Evolutionary conservation across 2,329 filamentous ascomycete genomes (phyloP).

Genomic region (Colletotrichum sp.): DNA sequence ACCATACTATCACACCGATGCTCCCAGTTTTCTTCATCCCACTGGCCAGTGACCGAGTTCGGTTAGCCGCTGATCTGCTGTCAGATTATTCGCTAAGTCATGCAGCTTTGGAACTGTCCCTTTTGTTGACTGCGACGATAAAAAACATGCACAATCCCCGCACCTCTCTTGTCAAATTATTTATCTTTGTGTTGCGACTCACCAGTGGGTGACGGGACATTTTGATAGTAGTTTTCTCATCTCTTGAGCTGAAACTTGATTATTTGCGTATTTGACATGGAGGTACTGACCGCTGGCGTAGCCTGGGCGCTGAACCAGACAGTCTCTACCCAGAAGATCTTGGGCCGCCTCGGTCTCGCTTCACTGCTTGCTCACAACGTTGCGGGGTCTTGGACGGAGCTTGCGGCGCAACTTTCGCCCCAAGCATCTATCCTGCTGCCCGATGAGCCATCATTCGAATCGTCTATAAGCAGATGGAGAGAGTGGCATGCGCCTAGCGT

Average conservation of each 20-base stretch:
- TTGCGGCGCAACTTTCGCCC: neutral
- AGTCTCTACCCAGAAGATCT: neutral
- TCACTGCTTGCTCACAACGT: neutral
- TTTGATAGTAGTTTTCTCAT: neutral
- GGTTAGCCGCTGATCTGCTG: neutral
- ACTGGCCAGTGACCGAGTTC: neutral
- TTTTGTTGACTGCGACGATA: neutral
- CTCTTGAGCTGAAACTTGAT: neutral
- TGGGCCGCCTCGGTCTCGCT: neutral
- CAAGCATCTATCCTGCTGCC: neutral
- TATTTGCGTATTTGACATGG: neutral
- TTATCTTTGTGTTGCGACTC: neutral
- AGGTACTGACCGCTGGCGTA: neutral
- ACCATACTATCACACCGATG: neutral
- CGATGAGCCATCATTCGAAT: neutral
- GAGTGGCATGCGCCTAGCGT: constrained; percentile 7
- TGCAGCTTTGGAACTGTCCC: neutral
- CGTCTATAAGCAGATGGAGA: neutral
- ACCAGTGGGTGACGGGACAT: neutral
- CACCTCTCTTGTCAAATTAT: neutral
- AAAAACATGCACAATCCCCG: neutral
- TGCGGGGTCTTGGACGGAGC: neutral
- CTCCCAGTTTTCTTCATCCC: neutral
- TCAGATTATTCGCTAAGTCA: neutral
- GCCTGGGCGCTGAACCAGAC: neutral